Base-by-base conservation (phyloP, 768 basidiomycete species). In the Tricholoma furcatifolium region DNA sequence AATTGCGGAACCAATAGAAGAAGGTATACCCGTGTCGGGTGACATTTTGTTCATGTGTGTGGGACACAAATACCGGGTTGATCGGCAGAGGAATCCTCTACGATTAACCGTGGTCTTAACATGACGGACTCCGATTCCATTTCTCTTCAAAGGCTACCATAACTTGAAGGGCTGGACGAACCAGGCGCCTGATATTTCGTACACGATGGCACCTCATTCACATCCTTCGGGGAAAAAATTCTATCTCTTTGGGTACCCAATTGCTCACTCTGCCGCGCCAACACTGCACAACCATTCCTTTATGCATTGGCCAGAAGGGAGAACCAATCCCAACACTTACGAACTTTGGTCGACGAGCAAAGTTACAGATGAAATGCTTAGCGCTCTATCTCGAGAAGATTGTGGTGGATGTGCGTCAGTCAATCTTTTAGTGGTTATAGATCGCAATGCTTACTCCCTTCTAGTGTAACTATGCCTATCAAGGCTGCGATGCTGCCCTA, bases 401-500 rank as follows among this genome's bases (percentile, higher is more conserved):
- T 69, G 60, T 43, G 70, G 69, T n/a, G 70, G 70, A 4, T 63
- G 65, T n/a, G 69, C 68, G 70, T 69, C 36, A 49, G 67, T 64
- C 31, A 15, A 36, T 45, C 30, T 39, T 39, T 54, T 32, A 39
- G 3, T 27, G 8, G 2, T 9, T 41, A 11, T 42, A 21, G 31
- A 39, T 15, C 23, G 9, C 12, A 27, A 20, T 35, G 38, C 53
- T 55, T 35, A 55, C 27, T 27, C 30, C 18, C 50, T 36, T 3
- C 15, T 56, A 69, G 67, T n/a, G 64, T 72, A 31, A 72, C 71
- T 6, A 72, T 72, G 70, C 70, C 70, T 24, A 55, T 69, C 35
- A 72, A 72, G 54, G 51, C 68, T 2, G 61, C 65, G 0, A 69
- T 72, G 23, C 59, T 72, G 11, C 61, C 65, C 10, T 66, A 62